phyloP scores from a whole-genome alignment of 225 moss, liverwort and hornwort species.

The Pseudisothecium myosuroides region DNA sequence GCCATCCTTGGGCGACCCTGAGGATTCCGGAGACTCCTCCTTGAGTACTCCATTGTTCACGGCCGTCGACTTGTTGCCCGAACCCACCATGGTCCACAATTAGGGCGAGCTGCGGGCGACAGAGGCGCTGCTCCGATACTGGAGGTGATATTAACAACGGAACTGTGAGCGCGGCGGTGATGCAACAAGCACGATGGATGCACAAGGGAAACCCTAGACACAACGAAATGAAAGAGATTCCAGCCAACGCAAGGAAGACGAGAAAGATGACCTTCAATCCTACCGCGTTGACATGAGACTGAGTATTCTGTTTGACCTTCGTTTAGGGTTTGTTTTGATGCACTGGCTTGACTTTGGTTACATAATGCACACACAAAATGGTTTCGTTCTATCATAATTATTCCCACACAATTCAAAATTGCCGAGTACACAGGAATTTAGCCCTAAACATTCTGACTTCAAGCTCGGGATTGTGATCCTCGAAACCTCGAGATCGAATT shows the following conservation, averaged over 20 bases:
- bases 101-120: background rate
- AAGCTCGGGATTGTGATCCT: too few relatives aligned
- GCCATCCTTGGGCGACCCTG: constrained; percentile 10
- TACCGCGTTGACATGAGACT: too few relatives aligned
- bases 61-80: constrained; percentile 9
- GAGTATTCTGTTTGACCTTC: too few relatives aligned
- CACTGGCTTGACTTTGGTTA: too few relatives aligned
- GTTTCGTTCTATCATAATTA: too few relatives aligned
- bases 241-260: background rate
- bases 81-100: constrained; percentile 18
- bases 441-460: too few relatives aligned
- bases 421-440: too few relatives aligned
- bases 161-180: background rate
- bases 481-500: too few relatives aligned
- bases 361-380: too few relatives aligned
- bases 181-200: background rate
- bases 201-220: background rate
- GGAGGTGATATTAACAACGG: background rate
- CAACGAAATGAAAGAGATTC: background rate
- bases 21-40: background rate
- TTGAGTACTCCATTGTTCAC: background rate
- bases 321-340: too few relatives aligned
- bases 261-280: background rate
- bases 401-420: too few relatives aligned
- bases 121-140: background rate